Evolutionary conservation across 495 filamentous ascomycete species (phyloP).

Genomic region (Trichoderma parareesei): DNA sequence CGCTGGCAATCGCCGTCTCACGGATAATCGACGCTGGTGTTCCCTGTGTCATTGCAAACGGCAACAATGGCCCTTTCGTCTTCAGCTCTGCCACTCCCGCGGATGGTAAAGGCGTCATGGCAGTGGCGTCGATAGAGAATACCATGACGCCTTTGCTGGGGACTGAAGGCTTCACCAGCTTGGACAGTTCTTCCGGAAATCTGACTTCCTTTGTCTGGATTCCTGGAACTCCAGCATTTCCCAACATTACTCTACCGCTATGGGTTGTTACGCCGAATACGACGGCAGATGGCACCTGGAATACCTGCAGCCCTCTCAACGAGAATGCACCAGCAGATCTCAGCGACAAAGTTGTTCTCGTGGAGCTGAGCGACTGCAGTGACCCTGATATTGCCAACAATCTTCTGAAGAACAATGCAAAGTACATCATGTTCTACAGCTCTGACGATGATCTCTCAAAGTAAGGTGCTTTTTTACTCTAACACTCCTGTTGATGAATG

Average conservation of each 20-base stretch:
- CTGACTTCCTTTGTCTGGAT: slow-evolving; percentile 28
- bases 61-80: slow-evolving; percentile 47
- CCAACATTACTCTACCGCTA: slow-evolving; percentile 34
- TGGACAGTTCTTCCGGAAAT: slow-evolving; percentile 14
- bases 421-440: slow-evolving; percentile 50
- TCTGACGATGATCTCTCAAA: slow-evolving; percentile 28
- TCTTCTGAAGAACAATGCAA: slow-evolving; percentile 41
- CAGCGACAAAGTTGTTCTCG: slow-evolving; percentile 41
- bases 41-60: slow-evolving; percentile 45
- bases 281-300: slow-evolving; percentile 13
- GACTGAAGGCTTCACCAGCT: slow-evolving; percentile 24
- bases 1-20: slow-evolving; percentile 44
- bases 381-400: slow-evolving; percentile 42
- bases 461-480: background rate
- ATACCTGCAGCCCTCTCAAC: background rate
- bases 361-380: slow-evolving; percentile 44
- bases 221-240: slow-evolving; percentile 31
- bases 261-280: slow-evolving; percentile 44
- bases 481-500: background rate
- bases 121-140: slow-evolving; percentile 48
- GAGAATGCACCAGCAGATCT: slow-evolving; percentile 33
- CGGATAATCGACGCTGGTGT: slow-evolving; percentile 48
- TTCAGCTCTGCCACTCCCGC: slow-evolving; percentile 49
- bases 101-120: slow-evolving; percentile 40
- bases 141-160: slow-evolving; percentile 32